These are phyloP conservation scores for Puccinia coronata DNA, from an alignment of 1,284 basidiomycete genomes.

Conservation along the genomic window DNA sequence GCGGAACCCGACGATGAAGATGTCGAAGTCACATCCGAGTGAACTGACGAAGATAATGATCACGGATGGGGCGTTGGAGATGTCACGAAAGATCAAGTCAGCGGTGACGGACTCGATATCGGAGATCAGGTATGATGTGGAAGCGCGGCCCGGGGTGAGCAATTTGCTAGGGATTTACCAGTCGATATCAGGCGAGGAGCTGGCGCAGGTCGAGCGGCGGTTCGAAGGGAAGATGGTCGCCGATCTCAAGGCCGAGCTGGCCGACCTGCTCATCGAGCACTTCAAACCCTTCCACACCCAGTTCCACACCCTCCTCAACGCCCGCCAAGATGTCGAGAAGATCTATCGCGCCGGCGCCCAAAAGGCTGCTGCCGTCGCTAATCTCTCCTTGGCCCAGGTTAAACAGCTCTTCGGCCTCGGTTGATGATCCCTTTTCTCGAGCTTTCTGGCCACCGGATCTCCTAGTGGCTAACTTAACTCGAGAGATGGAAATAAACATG, in stretches of 20 bases:
- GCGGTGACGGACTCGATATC: constrained; percentile 78
- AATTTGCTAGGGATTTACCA: constrained; percentile 74
- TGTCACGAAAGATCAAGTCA: constrained; percentile 71
- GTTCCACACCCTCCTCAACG: constrained; percentile 68
- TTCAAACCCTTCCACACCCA: constrained; percentile 71
- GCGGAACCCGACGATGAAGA: constrained; percentile 80
- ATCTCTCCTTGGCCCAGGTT: constrained; percentile 70
- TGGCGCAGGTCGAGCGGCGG: constrained; percentile 62
- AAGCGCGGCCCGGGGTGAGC: constrained; percentile 73
- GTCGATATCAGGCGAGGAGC: constrained; percentile 65
- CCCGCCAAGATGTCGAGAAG: constrained; percentile 67
- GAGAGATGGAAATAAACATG: no score
- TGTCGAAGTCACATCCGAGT: constrained; percentile 90
- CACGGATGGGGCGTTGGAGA: constrained; percentile 71
- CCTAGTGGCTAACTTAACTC: no score
- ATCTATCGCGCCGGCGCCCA: constrained; percentile 70
- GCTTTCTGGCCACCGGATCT: no score
- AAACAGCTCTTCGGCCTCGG: constrained; percentile 68
- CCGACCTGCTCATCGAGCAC: constrained; percentile 71
- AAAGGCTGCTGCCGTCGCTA: constrained; percentile 68
- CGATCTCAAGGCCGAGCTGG: constrained; percentile 71
- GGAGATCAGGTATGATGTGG: constrained; percentile 76
- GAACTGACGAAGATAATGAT: constrained; percentile 79
- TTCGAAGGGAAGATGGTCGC: constrained; percentile 69
- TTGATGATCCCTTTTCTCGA: constrained; percentile 10